Base-by-base conservation (phyloP, 768 basidiomycete species). In the Sporobolomyces phaffii region DNA sequence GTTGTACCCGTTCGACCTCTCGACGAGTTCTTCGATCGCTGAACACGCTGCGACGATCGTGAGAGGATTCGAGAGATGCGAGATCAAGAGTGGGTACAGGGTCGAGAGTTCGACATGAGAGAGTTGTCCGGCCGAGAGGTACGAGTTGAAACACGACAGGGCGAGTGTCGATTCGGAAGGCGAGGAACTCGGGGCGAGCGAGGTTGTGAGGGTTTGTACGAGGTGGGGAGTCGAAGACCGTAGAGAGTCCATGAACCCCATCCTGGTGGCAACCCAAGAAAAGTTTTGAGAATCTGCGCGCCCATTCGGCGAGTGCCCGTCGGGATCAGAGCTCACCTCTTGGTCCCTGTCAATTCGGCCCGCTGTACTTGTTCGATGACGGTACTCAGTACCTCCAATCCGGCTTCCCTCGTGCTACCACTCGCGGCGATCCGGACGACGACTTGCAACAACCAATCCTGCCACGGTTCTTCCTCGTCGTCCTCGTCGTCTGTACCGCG, bases 21-120 rank as follows among this genome's bases (percentile, higher is more conserved):
- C 74, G 9, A 75, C 31, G 26, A 75, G 59, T 45, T 75, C 74
- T 20, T 73, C 71, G 22, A 69, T n/a, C 48, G 73, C 73, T 3
- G 53, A 33, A 31, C 62, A 67, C 0, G 70, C 73, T 3, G 45
- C 38, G 24, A 64, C 34, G 51, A 60, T 36, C 3, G 71, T 69
- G 5, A 41, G 47, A 7, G 65, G 33, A 24, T 61, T 53, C 18
- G 71, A 50, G 17, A 75, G 47, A 48, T 60, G 73, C 6, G 51
- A 54, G 47, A 75, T 64, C 34, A 75, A 28, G 52, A 72, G 71
- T 15, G 74, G 73, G 61, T 73, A 75, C 2, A 75, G 49, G 10
- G 47, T 53, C 31, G 62, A 53, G 36, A 75, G 67, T 3, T 65
- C 65, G 34, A 53, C 11, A 41, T 62, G 65, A 11, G 68, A 64